phyloP scores from a whole-genome alignment of 805 yeast species.

The Myxozyma melibiosi region DNA sequence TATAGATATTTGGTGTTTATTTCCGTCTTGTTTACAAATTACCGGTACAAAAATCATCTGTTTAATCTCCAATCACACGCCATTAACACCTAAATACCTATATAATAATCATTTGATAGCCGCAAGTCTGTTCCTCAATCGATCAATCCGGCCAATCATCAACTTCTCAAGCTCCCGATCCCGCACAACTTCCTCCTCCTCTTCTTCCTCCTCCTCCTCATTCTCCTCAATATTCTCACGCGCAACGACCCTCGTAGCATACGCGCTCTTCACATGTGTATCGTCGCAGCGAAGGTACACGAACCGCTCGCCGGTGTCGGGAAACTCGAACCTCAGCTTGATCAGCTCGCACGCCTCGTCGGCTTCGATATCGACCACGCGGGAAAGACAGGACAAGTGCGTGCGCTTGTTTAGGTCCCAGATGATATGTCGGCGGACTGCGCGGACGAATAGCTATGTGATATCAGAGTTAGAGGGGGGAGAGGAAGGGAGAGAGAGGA shows the following conservation, averaged over 20 bases:
- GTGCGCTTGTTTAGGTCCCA: constrained; percentile 21
- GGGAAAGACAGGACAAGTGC: constrained; percentile 19
- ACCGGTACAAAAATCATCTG: too few relatives aligned
- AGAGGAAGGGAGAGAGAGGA: too few relatives aligned
- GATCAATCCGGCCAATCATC: constrained; percentile 21
- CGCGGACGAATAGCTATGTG: constrained; percentile 17
- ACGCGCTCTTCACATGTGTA: constrained; percentile 14
- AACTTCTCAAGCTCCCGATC: constrained; percentile 15
- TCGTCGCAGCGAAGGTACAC: constrained; percentile 25
- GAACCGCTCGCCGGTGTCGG: not conserved
- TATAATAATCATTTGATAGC: not conserved
- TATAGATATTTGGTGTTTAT: too few relatives aligned
- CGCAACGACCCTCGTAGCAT: not conserved
- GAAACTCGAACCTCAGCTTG: constrained; percentile 14
- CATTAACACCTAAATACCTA: not conserved
- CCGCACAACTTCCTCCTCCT: not conserved
- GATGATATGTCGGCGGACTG: constrained; percentile 17
- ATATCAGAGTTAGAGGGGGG: not conserved
- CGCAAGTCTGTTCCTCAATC: constrained; percentile 5
- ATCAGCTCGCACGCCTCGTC: constrained; percentile 30
- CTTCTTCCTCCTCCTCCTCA: constrained; percentile 1
- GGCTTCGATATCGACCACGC: constrained; percentile 24
- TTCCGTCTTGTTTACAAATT: too few relatives aligned
- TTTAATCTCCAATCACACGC: too few relatives aligned
- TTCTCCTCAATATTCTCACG: not conserved